A percentile compares a stretch with the other conserved stretches of the same genome.
phyloP scores from a whole-genome alignment of 441 rosid genomes.

The Cnidoscolus chayamansa region DNA sequence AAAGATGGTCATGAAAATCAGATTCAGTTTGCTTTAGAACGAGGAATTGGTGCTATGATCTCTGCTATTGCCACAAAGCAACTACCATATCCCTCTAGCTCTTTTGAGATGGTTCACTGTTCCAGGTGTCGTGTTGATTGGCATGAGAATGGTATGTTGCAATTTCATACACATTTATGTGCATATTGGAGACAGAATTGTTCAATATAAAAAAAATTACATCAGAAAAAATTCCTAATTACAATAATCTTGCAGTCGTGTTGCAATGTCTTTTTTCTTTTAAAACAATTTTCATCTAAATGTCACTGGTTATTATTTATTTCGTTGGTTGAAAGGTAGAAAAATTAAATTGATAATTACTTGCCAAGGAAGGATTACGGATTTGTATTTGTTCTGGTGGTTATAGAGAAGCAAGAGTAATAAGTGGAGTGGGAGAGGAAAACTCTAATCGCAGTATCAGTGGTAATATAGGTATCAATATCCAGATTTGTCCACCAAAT shows the following conservation, averaged over 20 bases:
- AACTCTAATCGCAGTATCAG: neutral
- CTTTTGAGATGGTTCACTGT: slow-evolving; percentile 97
- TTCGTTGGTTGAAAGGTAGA: neutral
- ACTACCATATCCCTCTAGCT: slow-evolving; percentile 76
- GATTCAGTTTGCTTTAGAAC: slow-evolving; percentile 94
- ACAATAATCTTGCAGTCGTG: neutral
- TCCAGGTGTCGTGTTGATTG: slow-evolving; percentile 96
- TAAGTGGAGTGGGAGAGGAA: neutral
- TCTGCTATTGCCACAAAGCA: slow-evolving; percentile 83
- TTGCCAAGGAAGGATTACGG: neutral
- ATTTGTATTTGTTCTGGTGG: neutral
- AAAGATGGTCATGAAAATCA: slow-evolving; percentile 94
- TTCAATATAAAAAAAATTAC: neutral
- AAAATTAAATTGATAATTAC: neutral
- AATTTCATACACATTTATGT: neutral
- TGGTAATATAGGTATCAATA: neutral
- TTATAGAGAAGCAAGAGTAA: neutral
- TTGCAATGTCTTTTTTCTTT: neutral
- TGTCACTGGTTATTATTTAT: neutral
- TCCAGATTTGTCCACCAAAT: neutral
- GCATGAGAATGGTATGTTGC: slow-evolving; percentile 75
- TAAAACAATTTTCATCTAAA: neutral
- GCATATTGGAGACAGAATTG: neutral
- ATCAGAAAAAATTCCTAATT: neutral
- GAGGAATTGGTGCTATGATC: slow-evolving; percentile 90